phyloP scores from a whole-genome alignment of 495 filamentous ascomycete genomes.

The Trichoderma orchidacearum region DNA sequence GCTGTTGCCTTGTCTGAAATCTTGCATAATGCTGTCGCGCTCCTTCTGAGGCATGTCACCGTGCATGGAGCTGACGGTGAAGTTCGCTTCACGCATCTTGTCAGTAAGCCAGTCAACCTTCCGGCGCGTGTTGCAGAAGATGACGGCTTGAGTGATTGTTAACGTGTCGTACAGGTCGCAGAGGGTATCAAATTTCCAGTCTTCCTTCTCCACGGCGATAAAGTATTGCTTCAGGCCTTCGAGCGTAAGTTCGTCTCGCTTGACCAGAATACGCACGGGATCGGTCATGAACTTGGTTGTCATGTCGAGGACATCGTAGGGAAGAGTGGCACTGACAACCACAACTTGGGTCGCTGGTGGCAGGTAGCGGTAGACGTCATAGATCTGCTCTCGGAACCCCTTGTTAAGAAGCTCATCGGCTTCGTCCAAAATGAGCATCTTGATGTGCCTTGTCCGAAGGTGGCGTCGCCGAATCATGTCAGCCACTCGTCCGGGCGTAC shows the following conservation, averaged over 20 bases:
- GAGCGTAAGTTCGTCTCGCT: slow-evolving; percentile 97
- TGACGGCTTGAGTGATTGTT: slow-evolving; percentile 98
- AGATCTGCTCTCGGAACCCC: slow-evolving; percentile 99
- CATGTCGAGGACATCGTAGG: slow-evolving; percentile 96
- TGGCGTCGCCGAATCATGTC: slow-evolving; percentile 98
- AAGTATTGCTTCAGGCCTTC: slow-evolving; percentile 99
- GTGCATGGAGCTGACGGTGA: slow-evolving; percentile 98
- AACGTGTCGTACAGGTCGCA: slow-evolving; percentile 98
- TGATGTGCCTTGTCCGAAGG: slow-evolving; percentile 89
- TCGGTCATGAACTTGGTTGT: slow-evolving; percentile 99
- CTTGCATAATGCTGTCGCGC: slow-evolving; percentile 99
- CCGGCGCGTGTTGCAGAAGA: slow-evolving; percentile 99
- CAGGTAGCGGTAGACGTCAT: slow-evolving; percentile 97
- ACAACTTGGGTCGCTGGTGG: slow-evolving; percentile 97
- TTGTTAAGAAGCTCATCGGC: slow-evolving; percentile 96
- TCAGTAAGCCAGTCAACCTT: slow-evolving; percentile 99
- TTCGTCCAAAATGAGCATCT: slow-evolving; percentile 98
- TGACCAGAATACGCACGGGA: slow-evolving; percentile 96
- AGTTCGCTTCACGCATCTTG: slow-evolving; percentile 95
- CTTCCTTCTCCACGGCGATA: slow-evolving; percentile 99
- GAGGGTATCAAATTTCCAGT: slow-evolving; percentile 99
- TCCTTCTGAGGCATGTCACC: slow-evolving; percentile 97
- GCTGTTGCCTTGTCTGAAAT: slow-evolving; percentile 94
- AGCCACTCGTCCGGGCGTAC: slow-evolving; percentile 92
- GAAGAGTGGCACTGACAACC: slow-evolving; percentile 92